Evolutionary conservation across 805 yeast genomes (phyloP).

Genomic region (Candida multigemmis): DNA sequence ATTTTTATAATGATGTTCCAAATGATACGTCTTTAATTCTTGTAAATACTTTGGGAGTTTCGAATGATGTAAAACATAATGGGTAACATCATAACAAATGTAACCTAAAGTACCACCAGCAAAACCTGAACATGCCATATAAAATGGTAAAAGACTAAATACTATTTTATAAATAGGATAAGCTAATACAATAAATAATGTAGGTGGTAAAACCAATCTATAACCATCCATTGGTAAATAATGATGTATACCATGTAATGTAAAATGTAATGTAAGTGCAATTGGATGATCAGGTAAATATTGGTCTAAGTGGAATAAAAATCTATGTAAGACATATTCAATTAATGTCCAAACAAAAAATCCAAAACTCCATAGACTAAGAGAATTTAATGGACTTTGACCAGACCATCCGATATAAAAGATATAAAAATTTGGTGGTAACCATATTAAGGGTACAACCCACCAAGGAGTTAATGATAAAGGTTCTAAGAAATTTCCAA

Average conservation of each 20-base stretch:
- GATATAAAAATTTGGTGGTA: conserved; percentile 66
- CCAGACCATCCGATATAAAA: conserved; percentile 49
- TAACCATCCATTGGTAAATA: conserved; percentile 93
- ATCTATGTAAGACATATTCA: conserved; percentile 84
- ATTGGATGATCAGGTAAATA: conserved; percentile 73
- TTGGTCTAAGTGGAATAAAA: conserved; percentile 85
- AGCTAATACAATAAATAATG: conserved; percentile 63
- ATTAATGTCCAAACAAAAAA: conserved; percentile 86
- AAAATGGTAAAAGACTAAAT: conserved; percentile 66
- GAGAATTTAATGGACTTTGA: conserved; percentile 36
- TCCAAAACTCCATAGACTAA: conserved; percentile 67
- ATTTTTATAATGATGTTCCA: conserved; percentile 97
- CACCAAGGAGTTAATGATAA: conserved; percentile 90
- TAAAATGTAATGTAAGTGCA: conserved; percentile 76
- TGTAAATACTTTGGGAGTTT: conserved; percentile 70
- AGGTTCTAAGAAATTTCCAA: conserved; percentile 93
- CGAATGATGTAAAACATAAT: conserved; percentile 87
- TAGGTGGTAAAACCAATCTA: conserved; percentile 95
- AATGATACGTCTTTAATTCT: conserved; percentile 77
- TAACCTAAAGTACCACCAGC: conserved; percentile 96
- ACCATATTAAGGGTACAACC: conserved; percentile 81
- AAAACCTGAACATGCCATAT: conserved; percentile 84
- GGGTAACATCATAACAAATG: conserved; percentile 86
- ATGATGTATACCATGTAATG: conserved; percentile 94
- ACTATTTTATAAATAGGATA: conserved; percentile 77